Percentiles rank a stretch among this genome's conserved stretches.
phyloP scores from a whole-genome alignment of 495 filamentous ascomycete species.

The Geopyxis carbonaria region DNA sequence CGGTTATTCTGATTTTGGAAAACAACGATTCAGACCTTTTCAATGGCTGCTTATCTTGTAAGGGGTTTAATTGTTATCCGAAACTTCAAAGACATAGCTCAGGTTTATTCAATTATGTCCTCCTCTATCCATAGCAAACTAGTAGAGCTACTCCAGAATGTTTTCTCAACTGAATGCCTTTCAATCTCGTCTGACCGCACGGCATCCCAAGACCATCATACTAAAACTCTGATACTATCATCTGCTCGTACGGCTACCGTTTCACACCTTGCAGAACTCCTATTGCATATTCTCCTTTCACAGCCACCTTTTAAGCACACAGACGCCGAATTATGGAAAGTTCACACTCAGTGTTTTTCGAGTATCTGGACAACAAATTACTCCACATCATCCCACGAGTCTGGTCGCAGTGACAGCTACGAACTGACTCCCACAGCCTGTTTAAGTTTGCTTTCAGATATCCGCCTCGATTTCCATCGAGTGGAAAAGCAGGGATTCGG shows the following conservation, averaged over 20 bases:
- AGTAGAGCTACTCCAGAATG: constrained; percentile 9
- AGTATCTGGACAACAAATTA: constrained; percentile 7
- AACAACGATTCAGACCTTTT: no score
- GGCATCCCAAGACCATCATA: neutral
- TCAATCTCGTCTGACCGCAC: neutral
- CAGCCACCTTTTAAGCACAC: constrained; percentile 13
- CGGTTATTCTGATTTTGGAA: no score
- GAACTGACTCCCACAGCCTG: neutral
- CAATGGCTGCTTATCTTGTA: no score
- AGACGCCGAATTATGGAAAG: neutral
- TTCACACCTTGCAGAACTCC: constrained; percentile 7
- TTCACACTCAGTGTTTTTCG: constrained; percentile 6
- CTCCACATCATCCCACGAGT: neutral
- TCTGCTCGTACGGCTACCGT: constrained; percentile 9
- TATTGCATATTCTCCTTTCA: constrained; percentile 14
- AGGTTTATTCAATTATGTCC: no score
- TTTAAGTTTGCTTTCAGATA: constrained; percentile 4
- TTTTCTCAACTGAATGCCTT: constrained; percentile 5
- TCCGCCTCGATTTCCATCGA: constrained; percentile 10
- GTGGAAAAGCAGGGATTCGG: constrained; percentile 9
- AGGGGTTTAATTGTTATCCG: no score
- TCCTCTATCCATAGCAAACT: constrained; percentile 1
- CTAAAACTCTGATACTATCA: constrained; percentile 5
- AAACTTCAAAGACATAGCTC: no score
- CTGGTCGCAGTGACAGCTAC: neutral